phyloP scores from a whole-genome alignment of 2,329 filamentous ascomycete genomes.

The Fusarium abutilonis region DNA sequence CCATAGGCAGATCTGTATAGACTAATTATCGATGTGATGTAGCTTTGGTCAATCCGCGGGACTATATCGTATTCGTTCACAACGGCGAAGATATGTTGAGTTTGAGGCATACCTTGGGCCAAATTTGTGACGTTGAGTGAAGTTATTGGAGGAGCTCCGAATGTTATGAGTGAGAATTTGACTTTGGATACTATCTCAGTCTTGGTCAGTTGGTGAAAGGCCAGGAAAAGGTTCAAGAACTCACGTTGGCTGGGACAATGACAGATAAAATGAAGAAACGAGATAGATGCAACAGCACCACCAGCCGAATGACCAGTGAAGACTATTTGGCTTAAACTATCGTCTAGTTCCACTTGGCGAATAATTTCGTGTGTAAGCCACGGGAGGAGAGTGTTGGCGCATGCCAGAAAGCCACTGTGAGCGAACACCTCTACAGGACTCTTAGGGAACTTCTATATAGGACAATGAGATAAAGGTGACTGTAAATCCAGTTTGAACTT shows the following conservation, averaged over 20 bases:
- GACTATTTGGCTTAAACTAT: constrained; percentile 10
- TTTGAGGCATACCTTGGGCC: neutral
- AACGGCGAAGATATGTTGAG: constrained; percentile 18
- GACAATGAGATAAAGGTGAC: neutral
- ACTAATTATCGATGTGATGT: constrained; percentile 35
- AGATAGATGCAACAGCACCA: constrained; percentile 37
- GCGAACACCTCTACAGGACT: neutral
- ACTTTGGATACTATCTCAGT: neutral
- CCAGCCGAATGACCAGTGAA: constrained; percentile 43
- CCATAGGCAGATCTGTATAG: constrained; percentile 36
- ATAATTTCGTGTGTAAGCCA: constrained; percentile 21
- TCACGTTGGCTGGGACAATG: neutral
- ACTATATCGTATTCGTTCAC: constrained; percentile 43
- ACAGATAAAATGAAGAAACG: constrained; percentile 27
- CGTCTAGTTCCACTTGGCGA: constrained; percentile 10
- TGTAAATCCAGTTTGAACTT: rapidly evolving
- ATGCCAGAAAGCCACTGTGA: constrained; percentile 37
- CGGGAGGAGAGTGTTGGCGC: constrained; percentile 31
- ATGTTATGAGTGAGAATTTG: constrained; percentile 34
- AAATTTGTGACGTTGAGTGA: constrained; percentile 23
- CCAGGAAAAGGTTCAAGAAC: neutral
- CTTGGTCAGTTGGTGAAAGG: neutral
- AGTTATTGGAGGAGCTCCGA: constrained; percentile 36
- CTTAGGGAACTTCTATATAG: neutral
- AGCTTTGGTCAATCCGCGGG: constrained; percentile 31